Evolutionary conservation across 139 green algal species (phyloP), one percentile per base, ranked within the genome.

Genomic region (Chlamydomonas sphaeroides): DNA sequence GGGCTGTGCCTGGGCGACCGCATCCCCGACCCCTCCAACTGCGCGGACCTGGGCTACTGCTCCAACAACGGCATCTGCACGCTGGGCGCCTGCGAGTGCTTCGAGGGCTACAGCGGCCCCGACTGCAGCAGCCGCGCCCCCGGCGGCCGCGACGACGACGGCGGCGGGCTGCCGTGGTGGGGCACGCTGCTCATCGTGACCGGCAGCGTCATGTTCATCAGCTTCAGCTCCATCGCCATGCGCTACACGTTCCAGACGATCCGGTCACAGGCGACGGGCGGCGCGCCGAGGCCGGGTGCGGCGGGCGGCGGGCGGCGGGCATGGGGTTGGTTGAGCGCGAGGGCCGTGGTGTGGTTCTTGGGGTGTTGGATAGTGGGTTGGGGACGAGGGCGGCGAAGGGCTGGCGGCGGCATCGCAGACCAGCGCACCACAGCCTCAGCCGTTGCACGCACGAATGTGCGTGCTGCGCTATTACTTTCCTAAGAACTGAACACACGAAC

Each of bases 61-160:
- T 86, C 42, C 42, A 68, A 79, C 21, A 76, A 91, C 68, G 92
- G 93, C 11, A 83, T 90, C 23, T 96, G 92, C 84, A 83, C 67
- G 30, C 65, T 94, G 71, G 91, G 89, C 30, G 74, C 49, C 32
- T 96, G 93, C 83, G 87, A 95, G 72, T 95, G 91, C 82, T 87
- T 87, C 38, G 77, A 90, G 30, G 93, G 93, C 33, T 96, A 72
- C 70, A 38, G 38, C n/a, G 83, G 63, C 35, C 10, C 63, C 35
- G 77, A 84, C 65, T 84, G 77, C 51, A 42, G 33, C 10, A 49
- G 41, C 28, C 48, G 28, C 48, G 23, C 33, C 5, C 35, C 53
- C 45, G 51, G 30, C 53, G 71, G 71, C 45, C n/a, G n/a, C n/a
- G n/a, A n/a, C n/a, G 77, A 57, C 11, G 77, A 75, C 18, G 65